Percentiles rank a stretch among this genome's conserved stretches.
phyloP scores from a whole-genome alignment of 116 monocot species.

The Phalaenopsis hybrid region DNA sequence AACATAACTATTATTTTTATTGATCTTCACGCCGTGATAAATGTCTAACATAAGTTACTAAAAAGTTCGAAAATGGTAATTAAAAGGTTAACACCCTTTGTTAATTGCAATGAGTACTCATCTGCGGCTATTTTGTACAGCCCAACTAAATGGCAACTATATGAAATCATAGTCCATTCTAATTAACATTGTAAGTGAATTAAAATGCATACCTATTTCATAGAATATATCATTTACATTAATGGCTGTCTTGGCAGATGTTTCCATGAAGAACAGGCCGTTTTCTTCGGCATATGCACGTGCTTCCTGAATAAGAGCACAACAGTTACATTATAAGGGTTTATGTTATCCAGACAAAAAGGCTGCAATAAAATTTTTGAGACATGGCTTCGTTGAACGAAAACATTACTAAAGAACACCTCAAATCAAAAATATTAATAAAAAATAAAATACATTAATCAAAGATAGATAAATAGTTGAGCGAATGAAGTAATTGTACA shows the following conservation, averaged over 20 bases:
- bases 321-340: background rate
- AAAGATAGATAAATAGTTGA: too few relatives aligned
- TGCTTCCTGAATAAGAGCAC: constrained; percentile 41
- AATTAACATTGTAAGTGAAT: background rate
- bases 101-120: background rate
- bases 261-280: constrained; percentile 78
- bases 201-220: constrained; percentile 49
- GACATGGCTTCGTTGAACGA: background rate
- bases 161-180: background rate
- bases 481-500: too few relatives aligned
- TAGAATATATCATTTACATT: constrained; percentile 76
- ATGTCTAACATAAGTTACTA: background rate
- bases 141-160: background rate
- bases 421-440: background rate
- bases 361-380: background rate
- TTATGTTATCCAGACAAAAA: background rate
- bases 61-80: background rate
- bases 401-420: background rate
- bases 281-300: constrained; percentile 57
- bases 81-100: background rate
- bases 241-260: constrained; percentile 60
- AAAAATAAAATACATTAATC: too few relatives aligned
- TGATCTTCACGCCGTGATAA: background rate
- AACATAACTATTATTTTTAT: background rate
- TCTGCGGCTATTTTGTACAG: background rate